Percentiles rank a stretch among this genome's conserved stretches.
Conservation (phyloP, 2,329 filamentous ascomycete species). For the Aspergillus novoparasiticus region DNA sequence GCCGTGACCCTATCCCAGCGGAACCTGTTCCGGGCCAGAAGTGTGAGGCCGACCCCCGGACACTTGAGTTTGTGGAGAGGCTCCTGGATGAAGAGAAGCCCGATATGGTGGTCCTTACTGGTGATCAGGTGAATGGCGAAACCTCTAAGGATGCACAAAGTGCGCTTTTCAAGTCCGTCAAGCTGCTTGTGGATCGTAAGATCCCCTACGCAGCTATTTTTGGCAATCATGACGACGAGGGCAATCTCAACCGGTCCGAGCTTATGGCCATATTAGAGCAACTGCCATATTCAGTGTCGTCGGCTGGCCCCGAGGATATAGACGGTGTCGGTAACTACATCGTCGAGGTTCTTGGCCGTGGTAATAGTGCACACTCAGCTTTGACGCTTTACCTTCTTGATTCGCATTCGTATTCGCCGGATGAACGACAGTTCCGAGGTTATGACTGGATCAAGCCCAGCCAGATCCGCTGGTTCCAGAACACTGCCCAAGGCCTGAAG, state of each 20-base stretch:
- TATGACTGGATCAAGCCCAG: constrained; percentile 97
- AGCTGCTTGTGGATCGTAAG: constrained; percentile 79
- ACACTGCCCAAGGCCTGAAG: constrained; percentile 73
- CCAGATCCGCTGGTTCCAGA: constrained; percentile 93
- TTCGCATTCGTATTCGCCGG: constrained; percentile 86
- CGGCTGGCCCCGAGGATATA: constrained; percentile 77
- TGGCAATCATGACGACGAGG: constrained; percentile 96
- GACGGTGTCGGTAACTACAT: constrained; percentile 95
- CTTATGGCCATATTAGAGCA: constrained; percentile 87
- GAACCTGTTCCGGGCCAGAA: constrained; percentile 67
- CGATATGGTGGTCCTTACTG: constrained; percentile 86
- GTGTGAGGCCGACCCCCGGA: constrained; percentile 90
- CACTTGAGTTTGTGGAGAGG: constrained; percentile 81
- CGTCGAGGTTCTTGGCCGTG: constrained; percentile 82
- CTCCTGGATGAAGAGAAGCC: constrained; percentile 92
- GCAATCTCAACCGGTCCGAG: constrained; percentile 70
- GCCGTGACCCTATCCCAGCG: constrained; percentile 81
- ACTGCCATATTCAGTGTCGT: constrained; percentile 86
- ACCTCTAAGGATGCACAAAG: constrained; percentile 89
- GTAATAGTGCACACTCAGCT: constrained; percentile 80
- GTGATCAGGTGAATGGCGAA: constrained; percentile 94
- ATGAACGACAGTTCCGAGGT: constrained; percentile 83
- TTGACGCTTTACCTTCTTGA: constrained; percentile 94
- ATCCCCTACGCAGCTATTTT: constrained; percentile 95
- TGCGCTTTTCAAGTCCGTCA: constrained; percentile 90